Conservation (phyloP, 305 asterid genomes). For the Rubia tinctorum region DNA sequence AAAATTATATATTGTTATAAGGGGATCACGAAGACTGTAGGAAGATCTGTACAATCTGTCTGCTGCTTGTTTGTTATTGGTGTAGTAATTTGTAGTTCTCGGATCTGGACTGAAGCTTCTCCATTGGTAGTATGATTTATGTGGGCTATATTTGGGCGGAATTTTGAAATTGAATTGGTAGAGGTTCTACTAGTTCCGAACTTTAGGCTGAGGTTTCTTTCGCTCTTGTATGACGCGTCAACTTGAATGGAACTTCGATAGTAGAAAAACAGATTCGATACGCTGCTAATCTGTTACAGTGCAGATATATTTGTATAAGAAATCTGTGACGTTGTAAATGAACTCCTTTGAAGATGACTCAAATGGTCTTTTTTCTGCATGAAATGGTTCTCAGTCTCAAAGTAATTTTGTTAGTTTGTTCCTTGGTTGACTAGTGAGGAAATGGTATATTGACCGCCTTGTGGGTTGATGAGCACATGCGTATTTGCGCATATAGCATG, state of each 20-base stretch:
- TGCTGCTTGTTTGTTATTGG: background rate
- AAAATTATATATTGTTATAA: background rate
- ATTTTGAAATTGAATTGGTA: background rate
- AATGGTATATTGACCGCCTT: background rate
- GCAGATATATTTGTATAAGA: background rate
- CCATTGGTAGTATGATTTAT: background rate
- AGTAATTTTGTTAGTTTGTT: constrained; percentile 1
- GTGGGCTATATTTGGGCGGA: background rate
- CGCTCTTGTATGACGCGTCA: background rate
- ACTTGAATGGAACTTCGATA: constrained; percentile 8
- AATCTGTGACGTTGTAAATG: background rate
- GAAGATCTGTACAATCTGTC: background rate
- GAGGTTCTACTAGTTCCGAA: too few species aligned
- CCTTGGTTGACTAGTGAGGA: constrained; percentile 1
- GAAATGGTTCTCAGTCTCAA: background rate
- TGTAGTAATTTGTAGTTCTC: background rate
- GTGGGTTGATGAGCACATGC: background rate
- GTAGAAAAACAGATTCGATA: background rate
- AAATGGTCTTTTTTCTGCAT: background rate
- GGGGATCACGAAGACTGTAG: background rate
- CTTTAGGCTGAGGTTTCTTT: background rate
- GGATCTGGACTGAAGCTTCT: constrained; percentile 1
- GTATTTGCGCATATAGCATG: constrained; percentile 1
- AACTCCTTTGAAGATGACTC: constrained; percentile 4
- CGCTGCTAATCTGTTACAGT: background rate